Evolutionary conservation across 257 asterid species (phyloP), one percentile per base, ranked within the genome.

Genomic region (Fraxinus quadrangulata): DNA sequence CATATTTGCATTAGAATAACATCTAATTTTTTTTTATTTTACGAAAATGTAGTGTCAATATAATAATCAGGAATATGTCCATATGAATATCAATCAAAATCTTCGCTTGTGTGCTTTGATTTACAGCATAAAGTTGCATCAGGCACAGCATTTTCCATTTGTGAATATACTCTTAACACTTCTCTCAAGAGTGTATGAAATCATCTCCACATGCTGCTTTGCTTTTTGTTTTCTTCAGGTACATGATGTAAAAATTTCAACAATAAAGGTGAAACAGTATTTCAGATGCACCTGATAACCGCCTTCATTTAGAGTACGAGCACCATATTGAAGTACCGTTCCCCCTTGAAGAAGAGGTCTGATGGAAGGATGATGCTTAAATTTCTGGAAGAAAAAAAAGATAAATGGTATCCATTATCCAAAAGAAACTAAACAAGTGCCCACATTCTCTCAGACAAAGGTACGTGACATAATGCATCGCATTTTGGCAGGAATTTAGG

Each of bases 291-390:
- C 99, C 97, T 95, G 99, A 87, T 85, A 95, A 70, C 99, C 99
- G 3, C 99, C 99, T 93, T 95, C 99, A 75, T 93, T 95, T 74
- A 95, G 86, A 70, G 94, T 84, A 70, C 98, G 97, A 83, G 99
- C 99, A 81, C 99, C 99, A 82, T 93, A 93, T 82, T 95, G 96
- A 24, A 95, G 94, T 77, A 87, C 90, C 0, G 86, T 86, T 75
- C 97, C 98, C 56, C 97, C 97, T 82, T 91, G 93, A 73, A 95
- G 97, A 80, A 95, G 85, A 82, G 94, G 89, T 81, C 84, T 88
- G 81, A 95, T 91, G 42, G 94, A 90, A 72, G 97, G 96, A 83
- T 95, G 99, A 80, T 85, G 90, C 88, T 95, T 95, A 75, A 95
- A 87, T 90, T 83, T 95, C 99, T 95, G 96, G 77, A 65, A 51